phyloP scores from a whole-genome alignment of 768 basidiomycete genomes.

The Leccinum subgranulosum region DNA sequence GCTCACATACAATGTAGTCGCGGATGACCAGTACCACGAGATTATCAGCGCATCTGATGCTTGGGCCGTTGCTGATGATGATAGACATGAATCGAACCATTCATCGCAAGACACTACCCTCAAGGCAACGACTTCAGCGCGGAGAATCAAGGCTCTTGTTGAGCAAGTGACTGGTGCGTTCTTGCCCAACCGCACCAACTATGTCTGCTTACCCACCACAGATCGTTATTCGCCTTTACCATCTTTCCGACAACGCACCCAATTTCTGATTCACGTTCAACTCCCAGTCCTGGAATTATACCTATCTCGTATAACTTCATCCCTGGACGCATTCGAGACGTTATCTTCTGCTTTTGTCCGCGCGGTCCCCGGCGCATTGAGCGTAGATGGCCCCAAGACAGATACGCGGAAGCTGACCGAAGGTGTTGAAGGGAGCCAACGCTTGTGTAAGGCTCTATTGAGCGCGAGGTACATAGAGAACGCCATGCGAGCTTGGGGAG shows the following conservation, averaged over 20 bases:
- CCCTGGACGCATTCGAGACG: constrained; percentile 92
- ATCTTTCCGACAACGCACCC: constrained; percentile 66
- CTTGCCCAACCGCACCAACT: not conserved
- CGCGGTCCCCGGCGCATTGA: constrained; percentile 88
- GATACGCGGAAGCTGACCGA: constrained; percentile 69
- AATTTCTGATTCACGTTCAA: constrained; percentile 84
- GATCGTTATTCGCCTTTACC: constrained; percentile 93
- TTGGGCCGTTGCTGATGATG: constrained; percentile 78
- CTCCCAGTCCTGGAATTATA: constrained; percentile 81
- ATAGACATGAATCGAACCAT: constrained; percentile 39
- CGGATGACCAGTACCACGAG: constrained; percentile 81
- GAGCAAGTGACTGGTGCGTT: constrained; percentile 86
- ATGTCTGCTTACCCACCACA: constrained; percentile 25
- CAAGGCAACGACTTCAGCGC: constrained; percentile 78
- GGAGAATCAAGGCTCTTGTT: constrained; percentile 78
- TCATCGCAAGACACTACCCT: constrained; percentile 35
- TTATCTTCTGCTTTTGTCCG: constrained; percentile 85
- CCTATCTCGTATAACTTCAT: constrained; percentile 70
- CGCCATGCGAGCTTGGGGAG: constrained; percentile 80
- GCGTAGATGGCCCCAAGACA: constrained; percentile 40
- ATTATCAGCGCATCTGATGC: constrained; percentile 81
- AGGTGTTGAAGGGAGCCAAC: constrained; percentile 79
- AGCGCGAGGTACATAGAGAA: constrained; percentile 72
- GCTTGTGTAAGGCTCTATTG: constrained; percentile 81
- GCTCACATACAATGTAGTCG: constrained; percentile 49